These are phyloP conservation scores for Umbelopsis sp. DNA, from an alignment of 192 early-diverging fungal species.

Conservation along the genomic window DNA sequence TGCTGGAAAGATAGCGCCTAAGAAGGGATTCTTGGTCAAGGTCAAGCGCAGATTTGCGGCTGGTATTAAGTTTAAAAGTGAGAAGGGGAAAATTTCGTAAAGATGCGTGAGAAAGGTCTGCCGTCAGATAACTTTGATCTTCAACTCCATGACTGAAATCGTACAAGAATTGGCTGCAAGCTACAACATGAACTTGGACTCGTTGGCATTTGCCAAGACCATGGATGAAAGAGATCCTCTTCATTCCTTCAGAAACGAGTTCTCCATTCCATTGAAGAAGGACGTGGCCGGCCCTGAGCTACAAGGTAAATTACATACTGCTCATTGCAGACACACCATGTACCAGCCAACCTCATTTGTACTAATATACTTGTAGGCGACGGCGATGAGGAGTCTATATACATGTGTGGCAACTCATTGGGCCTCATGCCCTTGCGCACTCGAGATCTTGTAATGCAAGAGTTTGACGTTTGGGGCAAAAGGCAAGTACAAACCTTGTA, in stretches of 20 bases:
- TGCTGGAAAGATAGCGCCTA: too few species aligned
- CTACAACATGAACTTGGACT: neutral
- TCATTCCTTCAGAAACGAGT: constrained; percentile 56
- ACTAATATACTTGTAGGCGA: constrained; percentile 17
- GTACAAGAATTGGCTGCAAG: neutral
- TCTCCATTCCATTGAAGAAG: constrained; percentile 57
- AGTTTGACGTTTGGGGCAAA: constrained; percentile 87
- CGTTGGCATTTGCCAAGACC: constrained; percentile 40
- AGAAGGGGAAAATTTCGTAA: too few species aligned
- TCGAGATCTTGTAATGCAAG: constrained; percentile 72
- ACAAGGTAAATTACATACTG: neutral
- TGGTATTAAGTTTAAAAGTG: too few species aligned
- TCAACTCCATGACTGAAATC: neutral
- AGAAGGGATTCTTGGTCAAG: too few species aligned
- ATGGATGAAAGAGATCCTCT: constrained; percentile 62
- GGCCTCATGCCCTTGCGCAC: constrained; percentile 81
- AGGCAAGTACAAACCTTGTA: constrained; percentile 40
- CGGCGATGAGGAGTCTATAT: constrained; percentile 56
- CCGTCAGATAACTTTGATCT: neutral
- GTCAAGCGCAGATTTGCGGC: too few species aligned
- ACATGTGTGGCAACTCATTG: constrained; percentile 95
- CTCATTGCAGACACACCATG: too few species aligned
- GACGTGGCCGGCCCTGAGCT: constrained; percentile 38
- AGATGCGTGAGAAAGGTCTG: too few species aligned
- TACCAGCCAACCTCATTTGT: neutral